phyloP scores from a whole-genome alignment of 129 eudicot genomes.

The Logfia minima region DNA sequence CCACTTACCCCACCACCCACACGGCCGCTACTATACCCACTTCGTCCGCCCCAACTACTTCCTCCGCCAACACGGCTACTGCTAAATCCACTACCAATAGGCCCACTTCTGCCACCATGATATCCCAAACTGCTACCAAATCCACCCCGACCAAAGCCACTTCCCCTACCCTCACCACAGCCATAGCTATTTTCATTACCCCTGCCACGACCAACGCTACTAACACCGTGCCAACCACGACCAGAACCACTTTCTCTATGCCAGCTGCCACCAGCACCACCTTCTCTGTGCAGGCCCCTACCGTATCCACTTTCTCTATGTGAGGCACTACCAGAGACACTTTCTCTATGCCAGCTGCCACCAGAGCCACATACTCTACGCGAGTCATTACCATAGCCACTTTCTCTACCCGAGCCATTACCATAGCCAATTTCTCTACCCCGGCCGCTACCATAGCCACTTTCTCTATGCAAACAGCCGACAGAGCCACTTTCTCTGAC shows the following conservation, averaged over 20 bases:
- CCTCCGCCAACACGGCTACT: neutral
- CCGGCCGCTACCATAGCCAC: slow-evolving; percentile 25
- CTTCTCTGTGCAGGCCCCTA: neutral
- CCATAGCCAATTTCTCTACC: slow-evolving; percentile 9
- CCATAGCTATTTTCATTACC: neutral
- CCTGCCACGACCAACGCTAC: neutral
- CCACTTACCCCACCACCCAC: neutral
- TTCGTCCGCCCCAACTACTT: neutral
- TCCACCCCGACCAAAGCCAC: slow-evolving; percentile 7
- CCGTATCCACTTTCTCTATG: slow-evolving; percentile 6
- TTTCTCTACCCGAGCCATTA: slow-evolving; percentile 18
- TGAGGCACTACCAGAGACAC: slow-evolving; percentile 4
- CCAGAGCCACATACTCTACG: slow-evolving; percentile 28
- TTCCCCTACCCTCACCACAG: slow-evolving; percentile 20
- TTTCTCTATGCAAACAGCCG: neutral
- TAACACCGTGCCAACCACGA: neutral
- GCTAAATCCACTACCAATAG: slow-evolving; percentile 17
- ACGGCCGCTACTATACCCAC: slow-evolving; percentile 15
- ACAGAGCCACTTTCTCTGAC: slow-evolving; percentile 24
- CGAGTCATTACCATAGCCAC: slow-evolving; percentile 27
- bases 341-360: slow-evolving; percentile 18
- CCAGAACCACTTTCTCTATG: slow-evolving; percentile 32
- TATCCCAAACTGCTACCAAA: neutral
- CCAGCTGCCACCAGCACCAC: slow-evolving; percentile 34
- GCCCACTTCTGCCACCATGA: neutral